Conservation (phyloP, 2,329 filamentous ascomycete genomes). For the Zymoseptoria crescenta region DNA sequence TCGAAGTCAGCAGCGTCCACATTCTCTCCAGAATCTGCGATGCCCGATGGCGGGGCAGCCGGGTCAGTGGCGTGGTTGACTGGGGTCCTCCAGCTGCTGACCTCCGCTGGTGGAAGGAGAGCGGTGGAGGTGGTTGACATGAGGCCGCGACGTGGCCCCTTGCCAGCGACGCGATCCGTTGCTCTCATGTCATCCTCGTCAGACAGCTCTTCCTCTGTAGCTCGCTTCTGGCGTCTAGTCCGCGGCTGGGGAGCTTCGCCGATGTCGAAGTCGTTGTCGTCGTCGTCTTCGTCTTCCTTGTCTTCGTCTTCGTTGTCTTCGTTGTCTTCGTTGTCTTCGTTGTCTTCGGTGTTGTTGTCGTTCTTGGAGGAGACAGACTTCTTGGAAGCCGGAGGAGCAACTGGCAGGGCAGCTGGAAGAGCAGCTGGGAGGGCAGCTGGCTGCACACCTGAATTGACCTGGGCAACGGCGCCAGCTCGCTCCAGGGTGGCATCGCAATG, state of each 20-base stretch:
- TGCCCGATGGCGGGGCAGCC: no score
- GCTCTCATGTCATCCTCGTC: background rate
- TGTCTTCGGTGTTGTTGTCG: background rate
- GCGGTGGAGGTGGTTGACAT: background rate
- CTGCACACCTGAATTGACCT: background rate
- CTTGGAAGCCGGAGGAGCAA: background rate
- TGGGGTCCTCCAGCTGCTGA: no score
- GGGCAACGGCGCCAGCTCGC: background rate
- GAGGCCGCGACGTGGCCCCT: background rate
- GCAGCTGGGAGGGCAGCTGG: no score
- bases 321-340: no score
- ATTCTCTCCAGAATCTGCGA: no score
- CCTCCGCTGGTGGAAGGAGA: background rate
- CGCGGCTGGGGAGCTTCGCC: background rate
- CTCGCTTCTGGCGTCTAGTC: background rate
- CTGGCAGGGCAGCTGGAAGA: background rate
- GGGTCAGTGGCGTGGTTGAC: no score
- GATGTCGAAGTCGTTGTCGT: no score
- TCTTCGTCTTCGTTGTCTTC: no score
- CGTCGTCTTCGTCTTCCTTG: no score
- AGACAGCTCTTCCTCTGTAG: background rate
- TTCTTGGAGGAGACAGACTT: background rate
- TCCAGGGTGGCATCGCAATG: background rate
- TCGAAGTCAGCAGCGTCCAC: no score
- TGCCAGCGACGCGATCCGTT: background rate